Base-by-base conservation (phyloP, 768 basidiomycete species). In the Leccinum variicolor region DNA sequence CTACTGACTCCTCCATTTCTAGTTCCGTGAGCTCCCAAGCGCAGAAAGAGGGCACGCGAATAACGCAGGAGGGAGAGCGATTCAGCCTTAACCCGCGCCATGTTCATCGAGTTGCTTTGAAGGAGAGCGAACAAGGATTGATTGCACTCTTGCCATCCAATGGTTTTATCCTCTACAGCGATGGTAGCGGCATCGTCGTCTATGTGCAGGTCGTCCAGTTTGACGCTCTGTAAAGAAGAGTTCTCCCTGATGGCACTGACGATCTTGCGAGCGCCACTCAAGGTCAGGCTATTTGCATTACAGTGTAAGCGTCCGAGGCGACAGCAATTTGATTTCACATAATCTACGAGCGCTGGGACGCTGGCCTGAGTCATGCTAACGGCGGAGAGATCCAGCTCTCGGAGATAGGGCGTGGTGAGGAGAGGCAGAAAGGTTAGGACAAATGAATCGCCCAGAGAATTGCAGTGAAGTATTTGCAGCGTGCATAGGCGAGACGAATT, bases 361-460 rank as follows among this genome's bases (percentile, higher is more conserved):
- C 77, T 74, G 29, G 57, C 62, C 34, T 69, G 68, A 3, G 83
- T 82, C 57, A 86, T 68, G 19, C 76, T 76, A 14, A 76, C 76
- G 3, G 78, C 78, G 4, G 83, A 82, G n/a, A 87, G 69, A 60
- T 84, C 78, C 17, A 89, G 70, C 59, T 84, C 79, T 34, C 74
- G 75, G 11, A 89, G 76, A 61, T 74, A 70, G 0, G 75, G 78
- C 0, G 81, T 72, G n/a, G 76, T 64, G 25, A 89, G 76, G 7
- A 57, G 57, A 1, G 83, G 75, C n/a, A 88, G 62, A 69, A 87
- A 84, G 1, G 62, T 64, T 15, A 72, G 66, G 25, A 78, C 61
- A 63, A 88, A 85, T 8, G 67, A 52, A 58, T 87, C 84, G 14
- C 77, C 77, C n/a, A 86, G 76, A 19, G 54, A 56, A n/a, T 58